Evolutionary conservation across 2,329 filamentous ascomycete genomes (phyloP).

Genomic region (Nigrospora sphaerica): DNA sequence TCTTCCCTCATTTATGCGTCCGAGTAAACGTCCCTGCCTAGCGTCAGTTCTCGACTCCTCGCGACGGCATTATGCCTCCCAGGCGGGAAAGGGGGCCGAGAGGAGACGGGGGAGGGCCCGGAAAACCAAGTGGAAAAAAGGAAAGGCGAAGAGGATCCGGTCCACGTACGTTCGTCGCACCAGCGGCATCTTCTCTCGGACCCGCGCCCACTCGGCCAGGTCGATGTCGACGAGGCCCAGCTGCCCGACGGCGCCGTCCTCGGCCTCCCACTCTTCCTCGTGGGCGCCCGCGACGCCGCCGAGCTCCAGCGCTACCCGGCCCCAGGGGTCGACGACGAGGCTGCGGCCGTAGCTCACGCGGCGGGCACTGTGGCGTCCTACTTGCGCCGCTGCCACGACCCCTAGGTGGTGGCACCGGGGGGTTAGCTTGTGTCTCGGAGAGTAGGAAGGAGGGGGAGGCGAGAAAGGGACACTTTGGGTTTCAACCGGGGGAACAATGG

Average conservation of each 20-base stretch:
- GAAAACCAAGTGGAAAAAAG: neutral
- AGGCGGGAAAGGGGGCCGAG: no score
- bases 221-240: constrained; percentile 51
- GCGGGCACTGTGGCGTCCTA: constrained; percentile 57
- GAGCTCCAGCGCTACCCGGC: constrained; percentile 61
- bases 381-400: constrained; percentile 80
- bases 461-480: no score
- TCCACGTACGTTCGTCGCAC: constrained; percentile 43
- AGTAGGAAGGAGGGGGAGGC: no score
- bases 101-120: no score
- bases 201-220: constrained; percentile 34
- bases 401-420: no score
- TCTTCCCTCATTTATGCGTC: constrained; percentile 6
- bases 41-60: no score
- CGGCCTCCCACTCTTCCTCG: constrained; percentile 19
- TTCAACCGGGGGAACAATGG: no score
- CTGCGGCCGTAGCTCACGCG: constrained; percentile 79
- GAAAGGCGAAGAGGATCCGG: no score
- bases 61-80: no score
- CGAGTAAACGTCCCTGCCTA: constrained; percentile 18
- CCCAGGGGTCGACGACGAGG: constrained; percentile 84
- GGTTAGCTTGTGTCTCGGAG: no score
- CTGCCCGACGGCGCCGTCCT: constrained; percentile 32
- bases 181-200: constrained; percentile 46
- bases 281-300: constrained; percentile 38